Percentiles rank a stretch among this genome's conserved stretches.
Evolutionary conservation across 768 basidiomycete species (phyloP).

Genomic region (Tricholoma sp.): DNA sequence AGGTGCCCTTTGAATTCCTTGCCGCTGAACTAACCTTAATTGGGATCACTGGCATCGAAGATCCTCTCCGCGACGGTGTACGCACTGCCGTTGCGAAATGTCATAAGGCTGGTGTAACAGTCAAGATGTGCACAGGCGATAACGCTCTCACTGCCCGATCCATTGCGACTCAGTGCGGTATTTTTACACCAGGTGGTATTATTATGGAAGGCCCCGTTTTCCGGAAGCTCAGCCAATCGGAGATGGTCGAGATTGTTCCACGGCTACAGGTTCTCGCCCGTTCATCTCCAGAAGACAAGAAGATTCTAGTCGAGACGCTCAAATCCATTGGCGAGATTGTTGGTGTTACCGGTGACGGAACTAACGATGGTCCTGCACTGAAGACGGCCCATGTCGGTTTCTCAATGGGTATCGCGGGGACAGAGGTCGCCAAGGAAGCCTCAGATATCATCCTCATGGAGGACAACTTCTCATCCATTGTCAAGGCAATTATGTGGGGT

Average conservation of each 20-base stretch:
- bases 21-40: slow-evolving; percentile 76
- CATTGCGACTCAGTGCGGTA: slow-evolving; percentile 94
- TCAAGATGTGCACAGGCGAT: slow-evolving; percentile 99
- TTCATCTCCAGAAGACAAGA: slow-evolving; percentile 97
- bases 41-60: slow-evolving; percentile 92
- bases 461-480: slow-evolving; percentile 94
- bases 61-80: slow-evolving; percentile 89
- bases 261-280: slow-evolving; percentile 95
- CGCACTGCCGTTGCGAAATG: slow-evolving; percentile 85
- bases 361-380: slow-evolving; percentile 95
- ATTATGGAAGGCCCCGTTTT: slow-evolving; percentile 99
- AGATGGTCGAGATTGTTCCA: slow-evolving; percentile 81
- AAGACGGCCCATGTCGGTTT: slow-evolving; percentile 97
- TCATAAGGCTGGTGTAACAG: slow-evolving; percentile 79
- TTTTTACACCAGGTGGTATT: slow-evolving; percentile 88
- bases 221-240: slow-evolving; percentile 63
- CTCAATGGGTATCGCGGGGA: slow-evolving; percentile 94
- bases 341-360: slow-evolving; percentile 96
- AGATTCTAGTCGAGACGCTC: slow-evolving; percentile 83
- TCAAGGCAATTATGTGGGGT: slow-evolving; percentile 98
- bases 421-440: slow-evolving; percentile 98
- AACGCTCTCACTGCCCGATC: slow-evolving; percentile 95
- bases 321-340: slow-evolving; percentile 86
- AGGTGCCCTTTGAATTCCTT: slow-evolving; percentile 69
- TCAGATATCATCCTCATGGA: slow-evolving; percentile 99